Percentiles rank a stretch among this genome's conserved stretches.
These are phyloP conservation scores for Candida pseudocylindracea DNA, from an alignment of 1,139 yeast genomes.

Conservation along the genomic window DNA sequence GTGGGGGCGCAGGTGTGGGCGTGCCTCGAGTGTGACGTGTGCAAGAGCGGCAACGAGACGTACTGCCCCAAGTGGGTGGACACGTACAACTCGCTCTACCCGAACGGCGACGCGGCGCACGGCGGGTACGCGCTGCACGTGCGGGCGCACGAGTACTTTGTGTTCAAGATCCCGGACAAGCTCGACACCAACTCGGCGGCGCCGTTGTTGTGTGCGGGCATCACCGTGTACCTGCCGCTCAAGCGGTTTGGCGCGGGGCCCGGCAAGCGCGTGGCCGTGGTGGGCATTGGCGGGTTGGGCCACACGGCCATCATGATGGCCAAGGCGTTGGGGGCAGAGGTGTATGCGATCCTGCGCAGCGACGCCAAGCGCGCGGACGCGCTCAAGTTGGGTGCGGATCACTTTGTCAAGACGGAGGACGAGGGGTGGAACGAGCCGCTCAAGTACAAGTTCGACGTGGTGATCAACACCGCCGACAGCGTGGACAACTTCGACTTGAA, in stretches of 20 bases:
- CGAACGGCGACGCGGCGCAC: slow-evolving; percentile 19
- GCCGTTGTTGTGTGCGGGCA: slow-evolving; percentile 48
- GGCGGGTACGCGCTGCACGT: slow-evolving; percentile 44
- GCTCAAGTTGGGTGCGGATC: slow-evolving; percentile 25
- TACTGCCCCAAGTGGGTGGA: slow-evolving; percentile 20
- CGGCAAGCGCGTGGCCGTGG: slow-evolving; percentile 21
- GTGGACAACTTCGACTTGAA: slow-evolving; percentile 13
- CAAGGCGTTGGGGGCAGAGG: slow-evolving; percentile 34
- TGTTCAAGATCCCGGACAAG: slow-evolving; percentile 32
- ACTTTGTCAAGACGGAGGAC: slow-evolving; percentile 24
- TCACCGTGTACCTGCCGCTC: slow-evolving; percentile 38
- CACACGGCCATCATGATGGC: slow-evolving; percentile 36
- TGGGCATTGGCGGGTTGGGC: slow-evolving; percentile 37
- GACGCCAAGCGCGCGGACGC: slow-evolving; percentile 27
- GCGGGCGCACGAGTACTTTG: slow-evolving; percentile 28
- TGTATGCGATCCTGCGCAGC: slow-evolving; percentile 28
- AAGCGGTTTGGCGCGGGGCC: slow-evolving; percentile 14
- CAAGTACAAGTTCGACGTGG: slow-evolving; percentile 18
- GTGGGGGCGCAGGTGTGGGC: slow-evolving; percentile 30
- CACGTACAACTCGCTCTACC: slow-evolving; percentile 18
- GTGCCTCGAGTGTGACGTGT: slow-evolving; percentile 27
- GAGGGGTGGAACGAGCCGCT: slow-evolving; percentile 14
- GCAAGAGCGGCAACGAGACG: slow-evolving; percentile 22
- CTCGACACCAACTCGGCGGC: slow-evolving; percentile 26
- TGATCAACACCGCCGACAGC: slow-evolving; percentile 24